Conservation (phyloP, 202 grass and related monocot genomes). For the Hordeum pubiflorum region DNA sequence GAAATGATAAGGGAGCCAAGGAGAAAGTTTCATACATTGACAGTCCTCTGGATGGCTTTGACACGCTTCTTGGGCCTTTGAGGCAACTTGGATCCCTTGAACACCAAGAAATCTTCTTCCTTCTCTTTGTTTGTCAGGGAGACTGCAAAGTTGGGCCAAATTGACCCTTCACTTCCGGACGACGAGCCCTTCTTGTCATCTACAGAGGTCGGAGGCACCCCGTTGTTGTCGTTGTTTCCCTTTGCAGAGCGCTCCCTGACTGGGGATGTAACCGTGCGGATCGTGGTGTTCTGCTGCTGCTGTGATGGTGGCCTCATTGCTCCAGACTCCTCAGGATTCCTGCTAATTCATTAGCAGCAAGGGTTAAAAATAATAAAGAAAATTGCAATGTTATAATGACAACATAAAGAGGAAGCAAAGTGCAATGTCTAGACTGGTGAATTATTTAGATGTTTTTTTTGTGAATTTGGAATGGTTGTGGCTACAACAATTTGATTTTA, state of each 20-base stretch:
- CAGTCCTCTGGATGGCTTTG: conserved; percentile 72
- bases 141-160: conserved; percentile 68
- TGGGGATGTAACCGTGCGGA: conserved; percentile 19
- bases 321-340: conserved; percentile 48
- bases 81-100: conserved; percentile 90
- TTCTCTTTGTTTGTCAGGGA: conserved; percentile 80
- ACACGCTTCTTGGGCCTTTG: conserved; percentile 88
- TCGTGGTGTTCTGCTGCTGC: conserved; percentile 42
- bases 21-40: conserved; percentile 52
- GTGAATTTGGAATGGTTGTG: background rate
- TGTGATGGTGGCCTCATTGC: conserved; percentile 39
- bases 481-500: background rate
- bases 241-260: conserved; percentile 30
- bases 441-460: background rate
- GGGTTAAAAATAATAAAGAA: conserved; percentile 9
- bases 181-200: conserved; percentile 84
- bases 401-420: background rate
- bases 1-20: background rate
- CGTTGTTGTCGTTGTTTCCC: conserved; percentile 31
- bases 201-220: conserved; percentile 16
- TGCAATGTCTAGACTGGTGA: background rate
- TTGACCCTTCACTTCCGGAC: conserved; percentile 64
- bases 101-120: conserved; percentile 80
- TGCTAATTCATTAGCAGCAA: conserved; percentile 33
- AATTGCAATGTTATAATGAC: background rate